Base-by-base conservation (phyloP, 495 filamentous ascomycete species). In the Geoglossum glabrum region DNA sequence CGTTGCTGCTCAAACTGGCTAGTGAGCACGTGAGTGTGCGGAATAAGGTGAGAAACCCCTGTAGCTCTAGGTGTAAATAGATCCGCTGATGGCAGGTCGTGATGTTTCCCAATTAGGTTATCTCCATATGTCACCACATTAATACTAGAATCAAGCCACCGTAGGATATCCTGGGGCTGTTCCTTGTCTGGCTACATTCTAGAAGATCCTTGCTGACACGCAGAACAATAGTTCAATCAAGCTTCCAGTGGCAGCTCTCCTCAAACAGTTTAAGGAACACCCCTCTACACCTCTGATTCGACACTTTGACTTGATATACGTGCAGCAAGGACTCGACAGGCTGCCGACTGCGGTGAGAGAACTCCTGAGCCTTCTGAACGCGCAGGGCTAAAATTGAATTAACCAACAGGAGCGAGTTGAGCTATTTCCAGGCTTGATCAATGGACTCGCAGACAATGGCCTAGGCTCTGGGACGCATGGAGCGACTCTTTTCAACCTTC, bases 261-360 rank as follows among this genome's bases (percentile, higher is more conserved):
- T 96, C 58, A 85, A 85, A 61, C 92, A 96, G 65, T 96, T 90
- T 75, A 96, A 95, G 64, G 82, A 83, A 25, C 79, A 81, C 55
- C 76, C 72, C 11, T 66, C 73, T 7, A 74, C 74, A 46, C 74
- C 84, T 1, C 76, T 95, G 7, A 77, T 98, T 54, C 79, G 85
- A 59, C 85, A 95, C 65, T 87, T 95, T 67, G 92, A 96, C 72
- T 67, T 97, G 55, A 72, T 84, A 31, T 95, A 93, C 68, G 81
- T 95, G 31, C 87, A 93, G 63, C 85, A 92, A 66, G 89, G 90
- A 34, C 73, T 96, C 46, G 75, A 79, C 45, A 79, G 90, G 27
- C 71, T 98, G 11, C 63, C 72, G 60, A 54, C 70, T 30, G 31
- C 55, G 43, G 62, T 64, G 52, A 58, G 61, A 54, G n/a, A 33